Conservation (phyloP, 352 stramenopile species). For the Aphanomyces stellatus region DNA sequence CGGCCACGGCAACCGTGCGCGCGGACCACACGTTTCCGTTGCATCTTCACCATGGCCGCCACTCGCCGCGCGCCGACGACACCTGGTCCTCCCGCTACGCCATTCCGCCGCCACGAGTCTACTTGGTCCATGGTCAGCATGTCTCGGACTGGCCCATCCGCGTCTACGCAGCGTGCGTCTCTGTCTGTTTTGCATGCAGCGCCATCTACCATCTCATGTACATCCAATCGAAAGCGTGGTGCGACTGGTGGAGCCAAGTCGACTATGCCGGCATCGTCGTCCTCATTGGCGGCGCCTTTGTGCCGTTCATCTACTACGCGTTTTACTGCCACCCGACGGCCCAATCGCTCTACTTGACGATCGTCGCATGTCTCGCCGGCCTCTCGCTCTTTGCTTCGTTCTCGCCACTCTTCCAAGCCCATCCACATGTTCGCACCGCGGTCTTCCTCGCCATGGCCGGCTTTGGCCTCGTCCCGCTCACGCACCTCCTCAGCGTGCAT, state of each 20-base stretch:
- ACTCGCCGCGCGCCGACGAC: slow-evolving; percentile 28
- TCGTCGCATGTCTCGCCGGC: slow-evolving; percentile 55
- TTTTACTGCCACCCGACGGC: slow-evolving; percentile 70
- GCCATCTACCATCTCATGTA: slow-evolving; percentile 81
- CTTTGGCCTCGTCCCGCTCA: slow-evolving; percentile 66
- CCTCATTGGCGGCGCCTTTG: slow-evolving; percentile 78
- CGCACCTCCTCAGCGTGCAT: slow-evolving; percentile 64
- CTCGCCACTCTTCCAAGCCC: slow-evolving; percentile 60
- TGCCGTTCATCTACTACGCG: slow-evolving; percentile 83
- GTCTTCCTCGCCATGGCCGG: slow-evolving; percentile 80
- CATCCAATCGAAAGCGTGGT: slow-evolving; percentile 61
- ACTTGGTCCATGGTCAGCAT: slow-evolving; percentile 67
- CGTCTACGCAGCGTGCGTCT: slow-evolving; percentile 72
- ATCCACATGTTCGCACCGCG: slow-evolving; percentile 55
- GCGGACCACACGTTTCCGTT: neutral
- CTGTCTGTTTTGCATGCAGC: slow-evolving; percentile 76
- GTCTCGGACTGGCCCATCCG: slow-evolving; percentile 79
- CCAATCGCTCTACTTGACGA: slow-evolving; percentile 38
- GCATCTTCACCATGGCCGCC: neutral
- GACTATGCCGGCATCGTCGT: slow-evolving; percentile 84
- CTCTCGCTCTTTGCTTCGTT: slow-evolving; percentile 70
- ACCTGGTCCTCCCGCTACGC: slow-evolving; percentile 49
- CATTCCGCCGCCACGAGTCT: slow-evolving; percentile 53
- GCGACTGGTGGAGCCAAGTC: slow-evolving; percentile 65
- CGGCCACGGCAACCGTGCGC: neutral